Base-by-base conservation (phyloP, 1,284 basidiomycete species). In the Flammula alnicola region DNA sequence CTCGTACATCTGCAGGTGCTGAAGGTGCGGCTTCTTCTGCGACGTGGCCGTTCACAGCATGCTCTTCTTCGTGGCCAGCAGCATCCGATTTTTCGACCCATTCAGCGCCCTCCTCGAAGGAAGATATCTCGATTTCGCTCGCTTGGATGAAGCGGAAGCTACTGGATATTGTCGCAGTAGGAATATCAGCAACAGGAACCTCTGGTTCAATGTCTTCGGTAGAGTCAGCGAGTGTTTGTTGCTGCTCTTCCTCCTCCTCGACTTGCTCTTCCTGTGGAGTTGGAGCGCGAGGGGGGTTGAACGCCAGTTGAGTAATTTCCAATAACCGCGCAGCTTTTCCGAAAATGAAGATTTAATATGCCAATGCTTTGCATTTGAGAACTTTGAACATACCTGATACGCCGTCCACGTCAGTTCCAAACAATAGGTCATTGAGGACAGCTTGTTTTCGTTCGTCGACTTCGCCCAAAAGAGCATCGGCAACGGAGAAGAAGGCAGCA, bases 101-200 rank as follows among this genome's bases (percentile, higher is more conserved):
- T 57, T 83, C 79, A 5, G 70, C 68, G 22, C 61, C 71, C 25
- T 77, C 70, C 51, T 82, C 80, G 35, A 78, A 76, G 9, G 72
- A 56, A 20, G 74, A 45, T 2, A 72, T 60, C 52, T 84, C 89
- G 23, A 91, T 73, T 58, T 91, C 88, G 61, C 88, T 90, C 47
- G 78, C 85, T 66, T 88, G 82, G 71, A 91, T 85, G 66, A 91
- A 91, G 58, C 79, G 81, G 74, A 90, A 84, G 66, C 79, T 79
- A 44, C 75, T 75, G 0, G 83, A 73, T 14, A 67, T 62, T 26
- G 70, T 57, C 25, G 70, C 64, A 25, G 71, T 51, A 30, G 75
- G 70, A 22, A 76, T 49, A 29, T 69, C 77, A 16, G 60, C 59
- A 10, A 74, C 66, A 20, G 63, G 60, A 10, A 62, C 61, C 31